These are phyloP conservation scores for Talaromyces atroroseus DNA, from an alignment of 2,329 filamentous ascomycete species.

Conservation along the genomic window DNA sequence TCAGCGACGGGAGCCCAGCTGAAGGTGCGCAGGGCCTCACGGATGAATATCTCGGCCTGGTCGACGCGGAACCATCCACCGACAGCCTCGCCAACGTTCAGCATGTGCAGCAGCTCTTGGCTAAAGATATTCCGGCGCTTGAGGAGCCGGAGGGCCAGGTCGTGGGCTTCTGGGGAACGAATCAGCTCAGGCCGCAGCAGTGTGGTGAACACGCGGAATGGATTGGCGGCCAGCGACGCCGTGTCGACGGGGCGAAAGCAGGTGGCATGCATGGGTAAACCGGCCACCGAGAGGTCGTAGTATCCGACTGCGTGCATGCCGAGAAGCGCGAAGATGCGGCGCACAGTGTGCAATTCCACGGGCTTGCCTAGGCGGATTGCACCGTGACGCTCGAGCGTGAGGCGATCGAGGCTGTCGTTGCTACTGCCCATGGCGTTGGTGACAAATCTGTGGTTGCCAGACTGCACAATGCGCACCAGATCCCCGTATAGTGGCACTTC, in stretches of 20 bases:
- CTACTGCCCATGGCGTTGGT: background rate
- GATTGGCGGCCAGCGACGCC: slow-evolving; percentile 36
- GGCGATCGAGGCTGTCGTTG: slow-evolving; percentile 15
- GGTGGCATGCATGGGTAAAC: slow-evolving; percentile 49
- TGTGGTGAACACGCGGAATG: slow-evolving; percentile 44
- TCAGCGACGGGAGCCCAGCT: slow-evolving; percentile 36
- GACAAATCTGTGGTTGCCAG: slow-evolving; percentile 19
- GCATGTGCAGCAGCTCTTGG: slow-evolving; percentile 30
- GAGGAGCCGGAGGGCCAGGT: slow-evolving; percentile 31
- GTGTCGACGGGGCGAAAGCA: slow-evolving; percentile 43
- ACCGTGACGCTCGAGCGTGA: slow-evolving; percentile 39
- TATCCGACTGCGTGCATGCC: slow-evolving; percentile 49
- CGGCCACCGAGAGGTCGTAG: slow-evolving; percentile 46
- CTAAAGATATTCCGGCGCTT: slow-evolving; percentile 40
- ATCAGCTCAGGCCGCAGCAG: slow-evolving; percentile 41
- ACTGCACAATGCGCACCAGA: slow-evolving; percentile 26
- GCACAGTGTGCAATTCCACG: slow-evolving; percentile 40
- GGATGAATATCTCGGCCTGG: slow-evolving; percentile 37
- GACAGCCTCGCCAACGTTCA: slow-evolving; percentile 30
- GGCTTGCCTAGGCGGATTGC: slow-evolving; percentile 47
- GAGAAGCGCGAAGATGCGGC: slow-evolving; percentile 43
- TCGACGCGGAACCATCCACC: slow-evolving; percentile 20
- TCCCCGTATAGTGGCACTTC: slow-evolving; percentile 32
- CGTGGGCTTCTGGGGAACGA: slow-evolving; percentile 9
- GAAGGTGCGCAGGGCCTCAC: slow-evolving; percentile 44